A percentile compares a stretch with the other conserved stretches of the same genome.
phyloP scores from a whole-genome alignment of 345 rosid genomes.

The Physaria fendleri region DNA sequence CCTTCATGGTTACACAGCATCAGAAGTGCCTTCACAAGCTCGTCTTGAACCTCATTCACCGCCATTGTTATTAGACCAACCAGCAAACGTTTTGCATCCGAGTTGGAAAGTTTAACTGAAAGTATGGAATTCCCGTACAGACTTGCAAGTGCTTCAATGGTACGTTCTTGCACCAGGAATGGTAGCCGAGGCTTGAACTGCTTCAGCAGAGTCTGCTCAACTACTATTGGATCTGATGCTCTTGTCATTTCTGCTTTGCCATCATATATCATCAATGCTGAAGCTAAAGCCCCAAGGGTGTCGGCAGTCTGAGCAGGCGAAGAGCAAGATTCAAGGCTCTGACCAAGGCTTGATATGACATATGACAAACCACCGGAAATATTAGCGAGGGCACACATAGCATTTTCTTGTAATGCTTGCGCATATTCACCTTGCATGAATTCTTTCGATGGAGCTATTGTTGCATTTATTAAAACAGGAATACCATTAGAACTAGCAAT shows the following conservation, averaged over 20 bases:
- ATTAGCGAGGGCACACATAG: constrained; percentile 99
- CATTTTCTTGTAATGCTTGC: constrained; percentile 97
- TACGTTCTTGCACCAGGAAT: constrained; percentile 95
- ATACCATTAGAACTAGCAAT: constrained; percentile 89
- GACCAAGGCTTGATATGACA: constrained; percentile 98
- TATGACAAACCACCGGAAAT: constrained; percentile 97
- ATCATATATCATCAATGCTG: constrained; percentile 99
- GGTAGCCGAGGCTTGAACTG: constrained; percentile 86
- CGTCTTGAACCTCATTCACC: constrained; percentile 88
- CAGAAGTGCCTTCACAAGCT: constrained; percentile 84
- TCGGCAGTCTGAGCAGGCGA: constrained; percentile 94
- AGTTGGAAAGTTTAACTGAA: constrained; percentile 62
- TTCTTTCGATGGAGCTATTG: constrained; percentile 99
- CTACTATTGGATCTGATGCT: constrained; percentile 64
- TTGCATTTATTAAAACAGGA: constrained; percentile 89
- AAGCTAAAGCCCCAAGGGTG: constrained; percentile 96
- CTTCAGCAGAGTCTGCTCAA: constrained; percentile 82
- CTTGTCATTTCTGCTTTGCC: constrained; percentile 74
- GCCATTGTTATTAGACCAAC: constrained; percentile 99
- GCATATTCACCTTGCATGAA: constrained; percentile 99
- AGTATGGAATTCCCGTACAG: constrained; percentile 88
- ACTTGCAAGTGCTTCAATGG: constrained; percentile 97
- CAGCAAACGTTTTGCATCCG: constrained; percentile 93
- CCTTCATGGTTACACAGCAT: constrained; percentile 80
- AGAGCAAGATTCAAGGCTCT: constrained; percentile 97